phyloP scores from a whole-genome alignment of 495 filamentous ascomycete species.

The Penicillium daleae region DNA sequence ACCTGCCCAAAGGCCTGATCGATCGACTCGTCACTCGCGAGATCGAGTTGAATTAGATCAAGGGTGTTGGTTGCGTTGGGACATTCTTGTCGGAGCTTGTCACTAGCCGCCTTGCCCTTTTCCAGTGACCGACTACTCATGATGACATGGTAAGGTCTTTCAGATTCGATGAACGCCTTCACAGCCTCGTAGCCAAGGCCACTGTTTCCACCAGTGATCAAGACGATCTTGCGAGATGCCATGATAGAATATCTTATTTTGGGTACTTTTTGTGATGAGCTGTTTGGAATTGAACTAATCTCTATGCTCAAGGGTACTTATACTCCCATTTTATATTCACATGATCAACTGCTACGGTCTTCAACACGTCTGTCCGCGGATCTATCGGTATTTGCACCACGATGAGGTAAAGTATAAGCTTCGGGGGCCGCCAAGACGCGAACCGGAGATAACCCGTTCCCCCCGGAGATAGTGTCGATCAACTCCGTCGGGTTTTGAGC shows the following conservation, averaged over 20 bases:
- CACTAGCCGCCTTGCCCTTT: constrained; percentile 12
- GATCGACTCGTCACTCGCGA: constrained; percentile 40
- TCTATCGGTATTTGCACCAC: no score
- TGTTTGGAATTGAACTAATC: not conserved
- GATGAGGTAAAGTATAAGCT: no score
- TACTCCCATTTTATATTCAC: not conserved
- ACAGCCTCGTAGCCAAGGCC: constrained; percentile 24
- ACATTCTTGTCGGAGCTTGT: constrained; percentile 13
- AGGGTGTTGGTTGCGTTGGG: constrained; percentile 13
- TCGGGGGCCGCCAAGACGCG: not conserved
- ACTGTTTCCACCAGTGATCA: constrained; percentile 21
- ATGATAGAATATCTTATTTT: constrained; percentile 9
- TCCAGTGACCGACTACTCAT: constrained; percentile 19
- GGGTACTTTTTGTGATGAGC: not conserved
- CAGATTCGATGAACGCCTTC: constrained; percentile 13
- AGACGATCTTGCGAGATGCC: constrained; percentile 13
- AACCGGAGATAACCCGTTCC: constrained; percentile 9
- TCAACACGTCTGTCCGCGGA: no score
- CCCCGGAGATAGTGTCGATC: not conserved
- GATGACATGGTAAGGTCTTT: constrained; percentile 18
- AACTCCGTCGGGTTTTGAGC: not conserved
- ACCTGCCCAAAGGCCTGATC: constrained; percentile 32
- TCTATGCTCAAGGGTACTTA: not conserved
- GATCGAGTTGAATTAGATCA: constrained; percentile 35
- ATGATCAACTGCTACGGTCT: not conserved